Evolutionary conservation across 2,329 filamentous ascomycete species (phyloP).

Genomic region (Sordariomycetes sp.): DNA sequence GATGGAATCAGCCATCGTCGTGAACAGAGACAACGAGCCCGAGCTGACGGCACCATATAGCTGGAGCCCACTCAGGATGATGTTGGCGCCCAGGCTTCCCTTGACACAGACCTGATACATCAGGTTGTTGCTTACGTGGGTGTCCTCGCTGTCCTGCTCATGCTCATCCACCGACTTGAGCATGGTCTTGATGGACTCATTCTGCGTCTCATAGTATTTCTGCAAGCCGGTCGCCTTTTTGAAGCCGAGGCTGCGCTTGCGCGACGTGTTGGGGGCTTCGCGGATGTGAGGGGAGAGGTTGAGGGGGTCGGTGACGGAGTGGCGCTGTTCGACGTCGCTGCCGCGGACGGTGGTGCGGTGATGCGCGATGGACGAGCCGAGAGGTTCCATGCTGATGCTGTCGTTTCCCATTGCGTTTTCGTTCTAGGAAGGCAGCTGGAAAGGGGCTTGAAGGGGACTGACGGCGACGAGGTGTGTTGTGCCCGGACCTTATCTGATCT

Average conservation of each 20-base stretch:
- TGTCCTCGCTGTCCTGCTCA: conserved; percentile 36
- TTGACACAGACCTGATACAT: conserved; percentile 38
- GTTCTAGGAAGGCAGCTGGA: too few relatives aligned
- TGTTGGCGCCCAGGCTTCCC: conserved; percentile 39
- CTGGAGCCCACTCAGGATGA: conserved; percentile 48
- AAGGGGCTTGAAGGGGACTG: too few relatives aligned
- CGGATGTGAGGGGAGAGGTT: background rate
- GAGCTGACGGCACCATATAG: conserved; percentile 49
- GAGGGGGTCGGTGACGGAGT: conserved; percentile 1
- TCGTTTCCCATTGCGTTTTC: too few relatives aligned
- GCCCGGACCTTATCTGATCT: too few relatives aligned
- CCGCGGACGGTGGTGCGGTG: too few relatives aligned
- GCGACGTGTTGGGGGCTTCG: conserved; percentile 1
- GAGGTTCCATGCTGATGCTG: too few relatives aligned
- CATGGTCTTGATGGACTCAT: conserved; percentile 40
- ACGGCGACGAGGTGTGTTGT: too few relatives aligned
- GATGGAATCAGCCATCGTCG: conserved; percentile 47
- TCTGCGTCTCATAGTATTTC: conserved; percentile 38
- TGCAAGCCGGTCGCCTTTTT: conserved; percentile 30
- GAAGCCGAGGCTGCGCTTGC: conserved; percentile 24
- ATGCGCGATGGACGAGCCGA: too few relatives aligned
- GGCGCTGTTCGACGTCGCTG: conserved; percentile 1
- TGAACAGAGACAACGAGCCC: conserved; percentile 53
- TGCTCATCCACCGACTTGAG: conserved; percentile 44
- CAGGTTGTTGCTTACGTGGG: conserved; percentile 11